These are phyloP conservation scores for Geranium brycei DNA, from an alignment of 345 rosid genomes.

Conservation along the genomic window DNA sequence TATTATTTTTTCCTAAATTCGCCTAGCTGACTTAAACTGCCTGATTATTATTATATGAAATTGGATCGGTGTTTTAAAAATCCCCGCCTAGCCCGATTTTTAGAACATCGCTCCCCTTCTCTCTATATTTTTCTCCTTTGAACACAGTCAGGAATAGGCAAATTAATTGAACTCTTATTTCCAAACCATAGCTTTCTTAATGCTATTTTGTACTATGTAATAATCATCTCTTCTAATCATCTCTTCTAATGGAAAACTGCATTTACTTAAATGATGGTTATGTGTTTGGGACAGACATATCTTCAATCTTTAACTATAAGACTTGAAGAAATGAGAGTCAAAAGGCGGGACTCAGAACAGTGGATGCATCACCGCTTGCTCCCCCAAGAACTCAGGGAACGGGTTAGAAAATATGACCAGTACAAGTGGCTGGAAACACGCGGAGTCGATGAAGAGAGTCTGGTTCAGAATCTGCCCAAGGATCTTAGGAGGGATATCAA, in stretches of 20 bases:
- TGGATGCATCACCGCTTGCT: slow-evolving; percentile 99
- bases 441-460: slow-evolving; percentile 79
- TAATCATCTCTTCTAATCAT: slow-evolving; percentile 3
- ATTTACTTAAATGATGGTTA: slow-evolving; percentile 3
- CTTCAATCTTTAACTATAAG: slow-evolving; percentile 92
- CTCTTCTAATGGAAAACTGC: neutral
- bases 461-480: slow-evolving; percentile 86
- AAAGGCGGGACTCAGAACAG: slow-evolving; percentile 95
- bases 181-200: neutral
- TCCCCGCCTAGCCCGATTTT: no score
- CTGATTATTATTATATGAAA: no score
- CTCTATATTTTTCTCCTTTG: neutral
- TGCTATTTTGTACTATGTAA: neutral
- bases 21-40: no score
- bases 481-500: slow-evolving; percentile 94
- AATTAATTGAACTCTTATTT: neutral
- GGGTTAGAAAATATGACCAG: slow-evolving; percentile 87
- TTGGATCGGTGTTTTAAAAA: no score
- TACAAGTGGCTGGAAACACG: slow-evolving; percentile 96
- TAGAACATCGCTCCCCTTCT: no score
- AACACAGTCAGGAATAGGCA: neutral
- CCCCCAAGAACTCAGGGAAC: slow-evolving; percentile 69
- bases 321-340: slow-evolving; percentile 93
- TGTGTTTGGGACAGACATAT: slow-evolving; percentile 57
- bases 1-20: no score